Evolutionary conservation across 2,329 filamentous ascomycete species (phyloP).

Genomic region (Epicoccum nigrum): DNA sequence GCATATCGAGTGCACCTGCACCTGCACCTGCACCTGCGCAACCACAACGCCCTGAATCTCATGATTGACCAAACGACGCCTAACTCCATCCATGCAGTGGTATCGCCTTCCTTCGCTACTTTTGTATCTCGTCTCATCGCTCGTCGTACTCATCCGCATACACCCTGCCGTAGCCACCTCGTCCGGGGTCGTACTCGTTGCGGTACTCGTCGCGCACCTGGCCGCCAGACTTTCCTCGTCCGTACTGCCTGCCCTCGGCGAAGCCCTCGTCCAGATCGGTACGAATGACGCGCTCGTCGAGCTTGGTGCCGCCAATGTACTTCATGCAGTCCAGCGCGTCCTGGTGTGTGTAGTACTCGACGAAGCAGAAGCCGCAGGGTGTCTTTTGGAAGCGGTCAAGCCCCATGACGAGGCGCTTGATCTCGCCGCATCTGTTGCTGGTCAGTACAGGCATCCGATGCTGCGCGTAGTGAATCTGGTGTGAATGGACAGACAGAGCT

Average conservation of each 20-base stretch:
- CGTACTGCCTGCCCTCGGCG: conserved; percentile 93
- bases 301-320: conserved; percentile 96
- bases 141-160: conserved; percentile 44
- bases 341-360: conserved; percentile 98
- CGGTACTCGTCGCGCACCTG: conserved; percentile 98
- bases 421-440: conserved; percentile 72
- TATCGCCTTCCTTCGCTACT: conserved; percentile 1
- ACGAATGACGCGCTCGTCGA: conserved; percentile 94
- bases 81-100: conserved; percentile 26
- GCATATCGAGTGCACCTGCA: too few relatives aligned
- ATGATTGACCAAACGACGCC: conserved; percentile 20
- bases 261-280: conserved; percentile 97
- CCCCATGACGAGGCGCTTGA: conserved; percentile 97
- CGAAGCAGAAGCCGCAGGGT: conserved; percentile 98
- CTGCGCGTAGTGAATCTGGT: conserved; percentile 41
- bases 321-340: conserved; percentile 98
- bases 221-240: conserved; percentile 90
- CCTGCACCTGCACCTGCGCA: conserved; percentile 11
- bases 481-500: conserved; percentile 40
- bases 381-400: conserved; percentile 97
- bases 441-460: background rate
- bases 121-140: conserved; percentile 19
- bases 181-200: conserved; percentile 93
- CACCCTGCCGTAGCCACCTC: conserved; percentile 85
- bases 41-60: conserved; percentile 6